Evolutionary conservation across 1,284 basidiomycete genomes (phyloP).

Genomic region (Rhodotorula mucilaginosa): DNA sequence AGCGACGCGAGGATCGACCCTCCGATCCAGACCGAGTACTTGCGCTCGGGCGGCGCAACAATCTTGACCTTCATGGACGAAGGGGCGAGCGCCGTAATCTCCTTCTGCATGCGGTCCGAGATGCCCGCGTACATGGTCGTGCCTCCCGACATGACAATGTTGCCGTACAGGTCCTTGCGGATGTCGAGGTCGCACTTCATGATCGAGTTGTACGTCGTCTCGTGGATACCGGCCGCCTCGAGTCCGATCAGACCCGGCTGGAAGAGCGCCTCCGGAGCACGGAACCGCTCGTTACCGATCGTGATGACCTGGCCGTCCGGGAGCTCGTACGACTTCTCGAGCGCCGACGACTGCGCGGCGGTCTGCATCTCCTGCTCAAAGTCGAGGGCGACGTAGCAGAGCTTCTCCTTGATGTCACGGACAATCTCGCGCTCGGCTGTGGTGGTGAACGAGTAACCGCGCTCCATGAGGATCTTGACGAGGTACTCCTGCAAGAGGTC

Average conservation of each 20-base stretch:
- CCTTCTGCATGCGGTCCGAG: too few species aligned
- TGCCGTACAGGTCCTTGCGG: too few species aligned
- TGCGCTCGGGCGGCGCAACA: too few species aligned
- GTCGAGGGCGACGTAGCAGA: conserved; percentile 95
- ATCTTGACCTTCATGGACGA: too few species aligned
- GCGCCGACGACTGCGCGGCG: conserved; percentile 81
- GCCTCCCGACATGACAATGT: too few species aligned
- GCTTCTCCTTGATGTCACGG: conserved; percentile 97
- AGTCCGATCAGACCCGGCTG: conserved; percentile 84
- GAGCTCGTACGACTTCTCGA: conserved; percentile 94
- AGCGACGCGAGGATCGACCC: conserved; percentile 95
- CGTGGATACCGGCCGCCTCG: too few species aligned
- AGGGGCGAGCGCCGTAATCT: too few species aligned
- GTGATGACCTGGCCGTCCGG: conserved; percentile 97
- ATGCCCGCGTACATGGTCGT: too few species aligned
- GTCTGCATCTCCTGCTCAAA: conserved; percentile 95
- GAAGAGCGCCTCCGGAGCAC: conserved; percentile 95
- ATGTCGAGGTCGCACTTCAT: too few species aligned
- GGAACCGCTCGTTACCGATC: conserved; percentile 97
- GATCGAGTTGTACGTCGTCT: too few species aligned
- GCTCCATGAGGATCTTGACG: conserved; percentile 89
- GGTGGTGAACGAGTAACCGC: conserved; percentile 89
- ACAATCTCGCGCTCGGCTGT: conserved; percentile 74
- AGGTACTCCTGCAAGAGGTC: conserved; percentile 59
- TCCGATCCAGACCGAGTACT: conserved; percentile 82